These are phyloP conservation scores for Cubamyces lactineus DNA, from an alignment of 768 basidiomycete species.

Conservation along the genomic window DNA sequence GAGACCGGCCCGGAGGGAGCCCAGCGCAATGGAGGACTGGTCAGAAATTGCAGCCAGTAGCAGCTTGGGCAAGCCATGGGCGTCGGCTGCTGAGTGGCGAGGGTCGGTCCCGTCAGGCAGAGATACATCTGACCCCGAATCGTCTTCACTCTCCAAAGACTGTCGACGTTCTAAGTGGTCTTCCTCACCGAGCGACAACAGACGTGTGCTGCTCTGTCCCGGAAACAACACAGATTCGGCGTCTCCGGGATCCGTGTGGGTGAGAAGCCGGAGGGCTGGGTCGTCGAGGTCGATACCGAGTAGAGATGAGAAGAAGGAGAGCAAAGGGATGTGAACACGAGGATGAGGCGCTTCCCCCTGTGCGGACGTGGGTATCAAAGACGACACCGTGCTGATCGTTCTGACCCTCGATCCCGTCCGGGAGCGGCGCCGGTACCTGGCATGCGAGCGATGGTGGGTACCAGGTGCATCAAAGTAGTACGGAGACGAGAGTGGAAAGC, in stretches of 20 bases:
- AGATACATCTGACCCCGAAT: not conserved
- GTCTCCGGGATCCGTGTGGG: conserved; percentile 32
- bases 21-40: conserved; percentile 24
- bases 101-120: not conserved
- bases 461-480: not conserved
- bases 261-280: conserved; percentile 42
- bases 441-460: not conserved
- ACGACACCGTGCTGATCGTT: conserved; percentile 12
- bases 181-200: conserved; percentile 6
- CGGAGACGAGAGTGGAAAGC: conserved; percentile 1
- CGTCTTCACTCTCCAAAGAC: not conserved
- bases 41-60: conserved; percentile 23
- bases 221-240: conserved; percentile 40
- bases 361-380: conserved; percentile 10
- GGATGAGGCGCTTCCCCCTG: conserved; percentile 31
- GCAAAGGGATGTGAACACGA: conserved; percentile 40
- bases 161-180: not conserved
- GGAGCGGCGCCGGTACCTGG: conserved; percentile 17
- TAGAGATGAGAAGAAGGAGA: conserved; percentile 42
- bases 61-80: conserved; percentile 23
- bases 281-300: conserved; percentile 44
- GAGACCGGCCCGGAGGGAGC: conserved; percentile 24
- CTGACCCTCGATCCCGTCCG: conserved; percentile 18
- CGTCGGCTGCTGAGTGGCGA: not conserved
- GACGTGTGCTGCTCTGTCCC: conserved; percentile 25